Evolutionary conservation across 768 basidiomycete species (phyloP), one percentile per base, ranked within the genome.

Genomic region (Boletus rubescentipes): DNA sequence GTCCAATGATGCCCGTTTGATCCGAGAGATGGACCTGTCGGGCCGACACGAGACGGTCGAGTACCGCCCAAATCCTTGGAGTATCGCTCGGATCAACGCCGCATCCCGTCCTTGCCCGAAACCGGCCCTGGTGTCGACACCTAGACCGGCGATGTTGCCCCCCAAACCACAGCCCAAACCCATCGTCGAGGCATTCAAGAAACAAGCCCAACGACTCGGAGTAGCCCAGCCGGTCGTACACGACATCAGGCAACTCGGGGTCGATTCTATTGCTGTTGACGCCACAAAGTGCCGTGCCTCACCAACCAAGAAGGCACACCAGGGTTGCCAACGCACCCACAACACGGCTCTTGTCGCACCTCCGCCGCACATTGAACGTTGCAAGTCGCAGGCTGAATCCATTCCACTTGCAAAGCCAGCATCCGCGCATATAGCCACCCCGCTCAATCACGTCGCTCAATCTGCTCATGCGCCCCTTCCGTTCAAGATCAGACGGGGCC

Each of bases 41-140:
- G 63, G 72, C 2, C 75, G 89, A 43, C 71, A 80, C 48, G 89
- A 91, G 49, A 67, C 75, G 31, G 88, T 85, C 1, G 65, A 73
- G 7, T 90, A 84, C 72, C 87, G 82, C 46, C 81, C 87, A 0
- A 91, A 90, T 62, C 90, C 90, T 0, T 92, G 89, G 79, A 82
- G 80, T 51, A 89, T 92, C 51, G 89, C 90, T 4, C 87, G 84
- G 61, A 83, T 88, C 30, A 92, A 92, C 58, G 90, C 89, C 39
- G 80, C 81, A 0, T 74, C 76, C 32, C 80, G 88, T 12, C 15
- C 56, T 9, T n/a, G 53, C 35, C 8, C 58, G 16, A 58, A 39
- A 29, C 49, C 42, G 21, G 36, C 16, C 15, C 23, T 8, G 29
- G 37, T 37, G 30, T 20, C 26, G 11, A 34, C 26, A 26, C 26